A percentile compares a stretch with the other conserved stretches of the same genome.
Conservation (phyloP, 305 asterid species). For the Fraxinus albicans region DNA sequence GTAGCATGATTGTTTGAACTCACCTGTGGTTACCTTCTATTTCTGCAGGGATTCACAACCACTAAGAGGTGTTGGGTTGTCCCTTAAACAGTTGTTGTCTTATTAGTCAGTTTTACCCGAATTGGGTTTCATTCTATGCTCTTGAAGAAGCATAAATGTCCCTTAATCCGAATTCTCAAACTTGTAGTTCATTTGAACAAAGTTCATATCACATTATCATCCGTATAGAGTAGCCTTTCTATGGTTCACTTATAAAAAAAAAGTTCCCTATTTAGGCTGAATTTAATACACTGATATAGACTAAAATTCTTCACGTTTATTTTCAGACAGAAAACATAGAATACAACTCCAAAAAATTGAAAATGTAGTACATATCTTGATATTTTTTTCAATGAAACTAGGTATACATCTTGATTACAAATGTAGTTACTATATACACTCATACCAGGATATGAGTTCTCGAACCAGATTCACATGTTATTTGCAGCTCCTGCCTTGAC, state of each 20-base stretch:
- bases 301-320: background rate
- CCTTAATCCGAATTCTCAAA: background rate
- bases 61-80: no score
- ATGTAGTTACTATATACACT: background rate
- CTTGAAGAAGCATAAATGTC: background rate
- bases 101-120: background rate
- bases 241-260: background rate
- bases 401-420: background rate
- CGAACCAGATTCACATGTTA: slow-evolving; percentile 6
- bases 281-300: background rate
- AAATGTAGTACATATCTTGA: background rate
- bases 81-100: background rate
- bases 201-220: background rate
- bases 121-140: background rate
- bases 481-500: slow-evolving; percentile 34
- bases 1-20: no score
- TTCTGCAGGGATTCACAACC: no score
- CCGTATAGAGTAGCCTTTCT: background rate
- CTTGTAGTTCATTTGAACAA: background rate
- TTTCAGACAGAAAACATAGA: background rate
- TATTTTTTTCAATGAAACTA: background rate
- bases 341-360: background rate
- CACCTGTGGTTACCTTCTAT: no score
- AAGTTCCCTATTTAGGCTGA: background rate
- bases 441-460: background rate